Evolutionary conservation across 306 rosid species (phyloP).

Genomic region (Gastrolobium bilobum): DNA sequence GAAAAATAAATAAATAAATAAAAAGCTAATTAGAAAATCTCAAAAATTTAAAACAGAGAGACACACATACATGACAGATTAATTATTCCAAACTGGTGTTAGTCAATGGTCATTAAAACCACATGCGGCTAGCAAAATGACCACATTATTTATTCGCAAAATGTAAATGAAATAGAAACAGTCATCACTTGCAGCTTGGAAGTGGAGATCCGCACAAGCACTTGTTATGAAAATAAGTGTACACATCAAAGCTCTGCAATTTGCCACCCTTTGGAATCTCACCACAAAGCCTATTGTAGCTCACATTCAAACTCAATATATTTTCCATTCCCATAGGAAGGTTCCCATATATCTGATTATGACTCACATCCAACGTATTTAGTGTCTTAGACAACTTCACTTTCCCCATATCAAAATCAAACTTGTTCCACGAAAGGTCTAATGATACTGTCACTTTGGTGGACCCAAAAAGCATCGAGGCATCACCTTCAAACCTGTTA

Average conservation of each 20-base stretch:
- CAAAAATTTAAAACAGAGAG: too few relatives aligned
- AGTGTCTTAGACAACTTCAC: neutral
- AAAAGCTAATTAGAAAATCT: neutral
- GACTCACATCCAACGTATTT: slow-evolving; percentile 18
- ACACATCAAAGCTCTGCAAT: neutral
- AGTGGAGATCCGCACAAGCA: slow-evolving; percentile 30
- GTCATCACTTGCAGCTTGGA: slow-evolving; percentile 21
- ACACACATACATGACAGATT: neutral
- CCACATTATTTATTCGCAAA: neutral
- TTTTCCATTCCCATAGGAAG: neutral
- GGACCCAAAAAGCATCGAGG: slow-evolving; percentile 58
- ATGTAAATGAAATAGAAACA: neutral
- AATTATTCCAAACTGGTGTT: neutral
- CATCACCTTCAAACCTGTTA: slow-evolving; percentile 67
- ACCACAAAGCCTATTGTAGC: slow-evolving; percentile 29
- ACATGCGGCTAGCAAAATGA: neutral
- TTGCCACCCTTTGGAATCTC: slow-evolving; percentile 29
- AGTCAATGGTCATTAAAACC: neutral
- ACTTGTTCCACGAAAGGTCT: too few relatives aligned
- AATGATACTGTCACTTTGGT: slow-evolving; percentile 29
- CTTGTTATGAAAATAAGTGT: neutral
- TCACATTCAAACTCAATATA: slow-evolving; percentile 7
- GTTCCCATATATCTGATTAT: slow-evolving; percentile 11
- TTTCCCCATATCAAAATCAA: too few relatives aligned
- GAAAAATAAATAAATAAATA: neutral